Conservation (phyloP, 495 filamentous ascomycete genomes). For the Penicillium paradoxum region DNA sequence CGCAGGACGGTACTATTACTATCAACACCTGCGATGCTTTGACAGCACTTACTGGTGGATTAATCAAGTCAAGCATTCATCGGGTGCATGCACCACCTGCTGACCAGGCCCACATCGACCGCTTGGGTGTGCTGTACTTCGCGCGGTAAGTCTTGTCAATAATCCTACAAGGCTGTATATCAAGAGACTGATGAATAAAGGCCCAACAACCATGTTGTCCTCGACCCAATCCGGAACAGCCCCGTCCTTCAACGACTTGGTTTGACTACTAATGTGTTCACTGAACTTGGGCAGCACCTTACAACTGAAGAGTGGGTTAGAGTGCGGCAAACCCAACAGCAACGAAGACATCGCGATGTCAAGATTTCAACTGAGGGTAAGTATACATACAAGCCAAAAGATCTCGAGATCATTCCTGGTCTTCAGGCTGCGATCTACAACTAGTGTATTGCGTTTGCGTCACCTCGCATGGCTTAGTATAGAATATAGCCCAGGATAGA, state of each 20-base stretch:
- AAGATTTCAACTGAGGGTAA: slow-evolving; percentile 38
- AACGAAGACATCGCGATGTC: slow-evolving; percentile 36
- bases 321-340: slow-evolving; percentile 37
- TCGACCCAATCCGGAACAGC: slow-evolving; percentile 42
- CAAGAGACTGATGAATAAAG: slow-evolving; percentile 8
- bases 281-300: slow-evolving; percentile 30
- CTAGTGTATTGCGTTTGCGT: slow-evolving; percentile 14
- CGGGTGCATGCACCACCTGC: slow-evolving; percentile 47
- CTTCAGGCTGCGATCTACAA: slow-evolving; percentile 42
- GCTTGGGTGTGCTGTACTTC: slow-evolving; percentile 47
- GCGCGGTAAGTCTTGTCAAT: slow-evolving; percentile 27
- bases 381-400: slow-evolving; percentile 34
- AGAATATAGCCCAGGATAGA: too few species aligned
- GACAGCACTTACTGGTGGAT: slow-evolving; percentile 42
- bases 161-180: not conserved
- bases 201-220: slow-evolving; percentile 33
- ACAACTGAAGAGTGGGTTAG: slow-evolving; percentile 35
- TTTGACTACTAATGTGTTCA: slow-evolving; percentile 30
- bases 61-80: slow-evolving; percentile 50
- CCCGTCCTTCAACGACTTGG: slow-evolving; percentile 40
- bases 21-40: slow-evolving; percentile 50
- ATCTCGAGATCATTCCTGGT: slow-evolving; percentile 46
- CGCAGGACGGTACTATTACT: slow-evolving; percentile 48
- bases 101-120: slow-evolving; percentile 49
- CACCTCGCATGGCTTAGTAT: not conserved